A percentile compares a stretch with the other conserved stretches of the same genome.
Evolutionary conservation across 225 moss, liverwort and hornwort species (phyloP).

Genomic region (Straminergon stramineum): DNA sequence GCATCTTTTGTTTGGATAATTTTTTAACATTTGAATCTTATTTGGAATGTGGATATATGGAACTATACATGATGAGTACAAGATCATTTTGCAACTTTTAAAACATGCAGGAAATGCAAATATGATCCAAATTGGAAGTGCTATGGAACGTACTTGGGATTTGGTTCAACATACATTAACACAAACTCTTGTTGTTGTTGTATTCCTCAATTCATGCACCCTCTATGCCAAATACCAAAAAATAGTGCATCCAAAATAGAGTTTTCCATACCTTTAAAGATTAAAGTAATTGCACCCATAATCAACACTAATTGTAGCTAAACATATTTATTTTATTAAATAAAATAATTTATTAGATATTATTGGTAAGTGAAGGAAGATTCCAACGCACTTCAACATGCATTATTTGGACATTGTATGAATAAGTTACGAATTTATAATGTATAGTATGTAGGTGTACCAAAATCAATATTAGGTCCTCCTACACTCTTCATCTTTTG

Average conservation of each 20-base stretch:
- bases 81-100: background rate
- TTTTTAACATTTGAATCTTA: too few relatives aligned
- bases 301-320: background rate
- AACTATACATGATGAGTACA: fast-evolving
- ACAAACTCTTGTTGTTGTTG: background rate
- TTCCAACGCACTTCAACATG: background rate
- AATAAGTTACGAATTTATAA: background rate
- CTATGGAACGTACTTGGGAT: background rate
- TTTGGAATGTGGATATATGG: too few relatives aligned
- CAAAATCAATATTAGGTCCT: background rate
- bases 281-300: background rate
- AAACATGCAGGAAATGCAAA: too few relatives aligned
- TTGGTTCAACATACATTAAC: fast-evolving
- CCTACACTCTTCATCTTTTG: background rate
- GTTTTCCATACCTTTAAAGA: background rate
- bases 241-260: background rate
- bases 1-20: background rate
- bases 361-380: background rate
- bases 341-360: background rate
- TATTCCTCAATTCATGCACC: too few relatives aligned
- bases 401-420: background rate
- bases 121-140: background rate
- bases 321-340: background rate
- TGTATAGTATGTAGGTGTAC: fast-evolving
- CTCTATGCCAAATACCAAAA: background rate